A percentile compares a stretch with the other conserved stretches of the same genome.
Conservation (phyloP, 1,284 basidiomycete genomes). For the Farysia itapuensis region DNA sequence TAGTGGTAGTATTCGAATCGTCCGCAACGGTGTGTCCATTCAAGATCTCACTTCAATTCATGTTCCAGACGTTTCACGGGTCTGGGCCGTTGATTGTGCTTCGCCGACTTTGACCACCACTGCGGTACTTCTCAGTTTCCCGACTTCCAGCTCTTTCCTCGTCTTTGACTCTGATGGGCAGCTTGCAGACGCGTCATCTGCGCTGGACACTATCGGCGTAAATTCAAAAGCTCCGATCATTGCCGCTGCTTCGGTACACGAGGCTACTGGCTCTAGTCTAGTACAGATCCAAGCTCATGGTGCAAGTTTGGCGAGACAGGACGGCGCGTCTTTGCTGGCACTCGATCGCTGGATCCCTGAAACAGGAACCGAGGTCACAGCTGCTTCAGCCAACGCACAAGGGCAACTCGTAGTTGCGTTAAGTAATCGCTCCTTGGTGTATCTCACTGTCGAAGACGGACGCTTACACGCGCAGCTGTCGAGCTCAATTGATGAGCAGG, state of each 20-base stretch:
- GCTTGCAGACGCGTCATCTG: constrained; percentile 20
- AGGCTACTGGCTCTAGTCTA: constrained; percentile 5
- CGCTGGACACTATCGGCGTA: constrained; percentile 4
- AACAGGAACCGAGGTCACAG: constrained; percentile 9
- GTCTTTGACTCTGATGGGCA: constrained; percentile 13
- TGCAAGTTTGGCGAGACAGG: neutral
- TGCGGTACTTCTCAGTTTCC: constrained; percentile 13
- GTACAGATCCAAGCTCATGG: constrained; percentile 2
- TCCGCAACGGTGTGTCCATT: constrained; percentile 84
- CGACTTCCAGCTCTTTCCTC: constrained; percentile 20
- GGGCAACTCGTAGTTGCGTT: constrained; percentile 72
- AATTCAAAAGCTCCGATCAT: constrained; percentile 6
- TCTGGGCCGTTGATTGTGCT: constrained; percentile 15
- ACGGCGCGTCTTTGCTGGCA: neutral
- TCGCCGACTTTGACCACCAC: constrained; percentile 13
- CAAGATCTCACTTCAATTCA: constrained; percentile 63
- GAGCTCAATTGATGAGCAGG: constrained; percentile 44
- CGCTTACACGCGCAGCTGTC: constrained; percentile 29
- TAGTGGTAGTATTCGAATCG: constrained; percentile 76
- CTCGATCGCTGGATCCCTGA: constrained; percentile 13
- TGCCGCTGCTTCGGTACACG: constrained; percentile 3
- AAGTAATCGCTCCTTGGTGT: constrained; percentile 66
- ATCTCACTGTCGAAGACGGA: constrained; percentile 65
- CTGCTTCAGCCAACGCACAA: constrained; percentile 64
- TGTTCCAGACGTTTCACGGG: constrained; percentile 10